These are phyloP conservation scores for Candida pseudoviswanathii DNA, from an alignment of 1,139 yeast genomes.

Conservation along the genomic window DNA sequence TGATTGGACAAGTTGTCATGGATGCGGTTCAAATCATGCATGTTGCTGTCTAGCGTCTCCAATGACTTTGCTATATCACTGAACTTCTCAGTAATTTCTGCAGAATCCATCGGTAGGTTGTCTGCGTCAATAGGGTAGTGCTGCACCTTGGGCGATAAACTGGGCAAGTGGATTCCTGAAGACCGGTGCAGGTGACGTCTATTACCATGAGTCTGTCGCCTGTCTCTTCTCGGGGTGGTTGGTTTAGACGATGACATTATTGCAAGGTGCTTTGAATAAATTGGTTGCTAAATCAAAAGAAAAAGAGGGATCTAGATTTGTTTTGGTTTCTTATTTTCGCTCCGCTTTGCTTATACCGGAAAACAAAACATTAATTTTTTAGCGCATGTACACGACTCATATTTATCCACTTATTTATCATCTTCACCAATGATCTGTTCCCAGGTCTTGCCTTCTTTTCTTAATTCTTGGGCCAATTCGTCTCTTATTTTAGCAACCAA, in stretches of 20 bases:
- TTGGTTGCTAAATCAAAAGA: neutral
- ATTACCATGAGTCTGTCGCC: slow-evolving; percentile 10
- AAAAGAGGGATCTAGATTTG: slow-evolving; percentile 2
- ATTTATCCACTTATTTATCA: slow-evolving; percentile 22
- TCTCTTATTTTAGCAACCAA: slow-evolving; percentile 75
- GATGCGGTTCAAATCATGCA: slow-evolving; percentile 47
- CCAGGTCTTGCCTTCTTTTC: slow-evolving; percentile 83
- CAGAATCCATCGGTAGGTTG: slow-evolving; percentile 39
- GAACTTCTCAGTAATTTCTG: slow-evolving; percentile 33
- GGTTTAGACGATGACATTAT: slow-evolving; percentile 22
- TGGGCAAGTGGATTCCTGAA: slow-evolving; percentile 41
- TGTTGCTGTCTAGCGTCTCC: slow-evolving; percentile 49
- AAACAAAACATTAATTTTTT: neutral
- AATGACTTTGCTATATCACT: slow-evolving; percentile 54
- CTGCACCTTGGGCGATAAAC: slow-evolving; percentile 41
- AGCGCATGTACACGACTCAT: neutral
- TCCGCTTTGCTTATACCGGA: neutral
- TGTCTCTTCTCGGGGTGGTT: slow-evolving; percentile 20
- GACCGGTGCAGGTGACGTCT: slow-evolving; percentile 41
- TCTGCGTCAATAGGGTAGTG: slow-evolving; percentile 48
- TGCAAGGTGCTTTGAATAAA: neutral
- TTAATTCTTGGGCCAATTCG: slow-evolving; percentile 68
- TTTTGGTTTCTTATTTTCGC: neutral
- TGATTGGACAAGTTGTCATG: slow-evolving; percentile 53
- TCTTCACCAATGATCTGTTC: slow-evolving; percentile 68